Evolutionary conservation across 1,284 basidiomycete genomes (phyloP), one percentile per base, ranked within the genome.

Genomic region (Leccinum cinnamomeum): DNA sequence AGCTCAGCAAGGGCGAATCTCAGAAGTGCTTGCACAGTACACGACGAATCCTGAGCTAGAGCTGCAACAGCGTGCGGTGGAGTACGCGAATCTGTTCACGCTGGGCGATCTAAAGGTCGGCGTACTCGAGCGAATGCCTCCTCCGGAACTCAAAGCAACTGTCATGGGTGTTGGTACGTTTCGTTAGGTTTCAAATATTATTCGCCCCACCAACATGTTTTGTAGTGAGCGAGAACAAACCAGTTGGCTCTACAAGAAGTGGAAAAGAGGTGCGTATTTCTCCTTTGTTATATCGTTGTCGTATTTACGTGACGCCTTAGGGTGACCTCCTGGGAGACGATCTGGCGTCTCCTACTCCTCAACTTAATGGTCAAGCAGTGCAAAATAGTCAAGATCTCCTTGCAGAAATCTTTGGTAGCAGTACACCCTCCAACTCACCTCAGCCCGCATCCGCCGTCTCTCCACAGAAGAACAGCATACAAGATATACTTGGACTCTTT

Each of bases 81-180:
- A 99, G 77, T 98, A 96, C 75, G 91, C 91, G 0, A 92, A 87
- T 69, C 75, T 99, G 66, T 91, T 95, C 71, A 83, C 80, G 39
- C 74, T 91, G 16, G 86, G 86, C 20, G 90, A 94, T 50, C 81
- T 96, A 37, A 85, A 89, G 61, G 84, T 86, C n/a, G 97, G 95
- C 53, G 95, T 99, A 1, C 77, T 99, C 63, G 97, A 99, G 79
- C 87, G 95, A 61, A 99, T 99, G 97, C 97, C 97, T 7, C 92
- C 95, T 5, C 97, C 97, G 2, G 97, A 99, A 76, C 80, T 99
- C 70, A 96, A 94, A 77, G 90, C 92, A 23, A 97, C 95, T 3
- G 92, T 98, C 4, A 91, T 96, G 83, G 95, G 94, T 57, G 85
- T 91, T 62, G 91, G 92, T 92, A 61, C n/a, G 66, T 64, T 57